phyloP scores from a whole-genome alignment of 1,284 basidiomycete species.

The Bothia castanella region DNA sequence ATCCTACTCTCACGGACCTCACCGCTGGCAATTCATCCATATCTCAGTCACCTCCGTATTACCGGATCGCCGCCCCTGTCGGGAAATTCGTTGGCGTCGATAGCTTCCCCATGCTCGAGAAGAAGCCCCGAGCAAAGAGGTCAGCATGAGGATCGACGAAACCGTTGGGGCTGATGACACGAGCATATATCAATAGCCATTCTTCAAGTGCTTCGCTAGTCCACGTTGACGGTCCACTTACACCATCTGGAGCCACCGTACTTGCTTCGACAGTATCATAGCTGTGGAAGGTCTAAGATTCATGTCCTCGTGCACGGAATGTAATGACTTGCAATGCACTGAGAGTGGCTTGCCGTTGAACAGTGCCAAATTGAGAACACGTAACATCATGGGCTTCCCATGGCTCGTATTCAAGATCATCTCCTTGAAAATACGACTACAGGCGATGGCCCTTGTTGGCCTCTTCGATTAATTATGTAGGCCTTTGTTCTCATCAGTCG shows the following conservation, averaged over 20 bases:
- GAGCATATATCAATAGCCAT: slow-evolving; percentile 32
- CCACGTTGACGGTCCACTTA: slow-evolving; percentile 25
- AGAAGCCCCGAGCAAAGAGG: slow-evolving; percentile 36
- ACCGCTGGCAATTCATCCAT: no score
- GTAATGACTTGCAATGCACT: slow-evolving; percentile 21
- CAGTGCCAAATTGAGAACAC: slow-evolving; percentile 26
- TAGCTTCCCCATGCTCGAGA: no score
- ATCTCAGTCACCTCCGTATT: no score
- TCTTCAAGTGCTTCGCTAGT: slow-evolving; percentile 17
- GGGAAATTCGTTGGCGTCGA: no score
- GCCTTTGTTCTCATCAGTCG: slow-evolving; percentile 15
- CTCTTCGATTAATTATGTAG: slow-evolving; percentile 25
- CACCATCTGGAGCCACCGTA: slow-evolving; percentile 7
- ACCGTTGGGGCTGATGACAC: slow-evolving; percentile 20
- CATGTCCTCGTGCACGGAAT: neutral
- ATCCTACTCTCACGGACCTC: no score
- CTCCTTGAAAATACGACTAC: slow-evolving; percentile 31
- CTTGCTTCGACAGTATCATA: slow-evolving; percentile 31
- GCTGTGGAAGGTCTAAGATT: slow-evolving; percentile 8
- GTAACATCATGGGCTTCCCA: slow-evolving; percentile 23
- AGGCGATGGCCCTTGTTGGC: slow-evolving; percentile 27
- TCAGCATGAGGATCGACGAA: slow-evolving; percentile 20
- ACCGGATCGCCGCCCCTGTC: no score
- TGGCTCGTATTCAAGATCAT: slow-evolving; percentile 23
- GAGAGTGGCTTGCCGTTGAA: slow-evolving; percentile 24